Evolutionary conservation across 2,329 filamentous ascomycete species (phyloP), one percentile per base, ranked within the genome.

Genomic region (Xylariaceae sp.): DNA sequence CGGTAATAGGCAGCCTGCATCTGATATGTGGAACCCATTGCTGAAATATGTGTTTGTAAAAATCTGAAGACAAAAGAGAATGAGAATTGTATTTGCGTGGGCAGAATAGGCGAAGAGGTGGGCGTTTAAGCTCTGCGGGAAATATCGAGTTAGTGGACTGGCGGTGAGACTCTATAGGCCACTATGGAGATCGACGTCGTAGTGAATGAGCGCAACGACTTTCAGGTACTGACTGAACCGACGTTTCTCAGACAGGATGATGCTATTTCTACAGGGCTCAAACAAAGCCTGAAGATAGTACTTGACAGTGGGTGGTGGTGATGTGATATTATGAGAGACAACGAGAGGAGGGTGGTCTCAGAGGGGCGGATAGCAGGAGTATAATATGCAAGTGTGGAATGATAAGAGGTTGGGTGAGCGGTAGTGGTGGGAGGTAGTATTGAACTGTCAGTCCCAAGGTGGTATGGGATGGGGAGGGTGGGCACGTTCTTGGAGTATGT

Each of bases 1-100:
- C 74, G 72, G 68, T 76, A 81, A 61, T 71, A 79, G 52, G 12
- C 33, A 12, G 71, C 64, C 63, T 75, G 74, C 74, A 78, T 76
- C 59, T 69, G 68, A 63, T 73, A 76, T 64, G 73, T 68, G 61
- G 75, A 75, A 66, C 73, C 75, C 77, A 80, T 80, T 68, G 62
- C 62, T 64, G 64, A 52, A 50, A 45, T 51, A 53, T 52, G 54
- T 58, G 48, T 57, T 41, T 57, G 50, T 45, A 47, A 33, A 35
- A 31, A 36, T 32, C 47, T 42, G 39, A 42, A 47, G 40, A 41
- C 42, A 33, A 54, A 41, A 46, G 50, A 56, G 22, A 53, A 38
- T 19, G 62, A 54, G 49, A 50, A 54, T 48, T 55, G 44, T 54
- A 49, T 45, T 42, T 47, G 40, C 47, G 48, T 31, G 35, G 48